Evolutionary conservation across 1,139 yeast species (phyloP).

Genomic region (Geotrichum histeridarum): DNA sequence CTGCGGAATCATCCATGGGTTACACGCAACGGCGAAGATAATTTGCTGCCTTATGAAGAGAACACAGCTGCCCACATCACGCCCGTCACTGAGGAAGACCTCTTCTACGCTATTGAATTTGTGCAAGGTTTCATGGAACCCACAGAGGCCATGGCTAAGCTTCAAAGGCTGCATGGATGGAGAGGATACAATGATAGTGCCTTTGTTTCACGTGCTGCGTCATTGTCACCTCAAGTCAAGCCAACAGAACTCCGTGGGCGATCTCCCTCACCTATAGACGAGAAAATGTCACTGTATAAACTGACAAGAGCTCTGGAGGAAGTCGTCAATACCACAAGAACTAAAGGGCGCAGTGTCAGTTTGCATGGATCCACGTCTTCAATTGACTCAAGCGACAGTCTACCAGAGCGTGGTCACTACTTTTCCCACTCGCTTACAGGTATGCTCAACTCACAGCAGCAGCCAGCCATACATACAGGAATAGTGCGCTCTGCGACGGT

Average conservation of each 20-base stretch:
- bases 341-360: too few species aligned
- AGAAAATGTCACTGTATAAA: conserved; percentile 26
- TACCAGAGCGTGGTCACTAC: too few species aligned
- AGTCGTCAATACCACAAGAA: conserved; percentile 20
- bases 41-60: conserved; percentile 37
- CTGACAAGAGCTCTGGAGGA: conserved; percentile 35
- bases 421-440: too few species aligned
- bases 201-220: conserved; percentile 5
- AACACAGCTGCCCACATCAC: conserved; percentile 36
- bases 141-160: conserved; percentile 28
- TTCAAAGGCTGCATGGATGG: conserved; percentile 33
- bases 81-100: conserved; percentile 39
- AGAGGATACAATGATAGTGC: conserved; percentile 24
- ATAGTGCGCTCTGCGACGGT: too few species aligned
- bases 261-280: conserved; percentile 21
- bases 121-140: conserved; percentile 32
- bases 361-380: too few species aligned
- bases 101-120: conserved; percentile 37
- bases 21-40: conserved; percentile 39
- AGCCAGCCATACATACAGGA: too few species aligned
- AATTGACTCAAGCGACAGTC: too few species aligned
- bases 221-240: conserved; percentile 5
- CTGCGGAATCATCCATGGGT: conserved; percentile 60
- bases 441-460: too few species aligned
- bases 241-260: conserved; percentile 11